These are phyloP conservation scores for Piper betle DNA, from an alignment of 164 flowering plant genomes.

Conservation along the genomic window DNA sequence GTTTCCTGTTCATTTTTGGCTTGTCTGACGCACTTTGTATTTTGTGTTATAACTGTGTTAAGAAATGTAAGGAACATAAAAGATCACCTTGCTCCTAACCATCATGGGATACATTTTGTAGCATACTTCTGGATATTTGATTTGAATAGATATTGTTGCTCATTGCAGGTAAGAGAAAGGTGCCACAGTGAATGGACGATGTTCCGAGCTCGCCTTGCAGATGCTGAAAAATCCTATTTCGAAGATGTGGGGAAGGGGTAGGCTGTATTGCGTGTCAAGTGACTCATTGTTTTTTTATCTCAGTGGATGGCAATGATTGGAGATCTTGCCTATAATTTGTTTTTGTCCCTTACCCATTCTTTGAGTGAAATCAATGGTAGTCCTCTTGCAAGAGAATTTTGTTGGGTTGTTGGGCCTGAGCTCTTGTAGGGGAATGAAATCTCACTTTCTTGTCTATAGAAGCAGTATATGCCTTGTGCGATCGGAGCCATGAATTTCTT, in stretches of 20 bases:
- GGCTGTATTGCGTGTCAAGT: background rate
- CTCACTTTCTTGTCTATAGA: constrained; percentile 18
- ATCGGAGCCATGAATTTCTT: background rate
- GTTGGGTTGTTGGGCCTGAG: background rate
- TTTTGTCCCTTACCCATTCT: background rate
- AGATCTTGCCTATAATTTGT: background rate
- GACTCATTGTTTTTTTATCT: background rate
- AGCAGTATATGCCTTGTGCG: background rate
- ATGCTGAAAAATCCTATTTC: constrained; percentile 56
- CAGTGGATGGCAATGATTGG: background rate
- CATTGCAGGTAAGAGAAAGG: constrained; percentile 63
- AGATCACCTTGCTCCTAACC: background rate
- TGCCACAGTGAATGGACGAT: constrained; percentile 75
- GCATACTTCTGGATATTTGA: background rate
- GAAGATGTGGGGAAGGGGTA: constrained; percentile 22
- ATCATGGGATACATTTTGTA: background rate
- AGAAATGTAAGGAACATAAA: background rate
- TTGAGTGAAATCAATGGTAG: constrained; percentile 11
- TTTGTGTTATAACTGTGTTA: background rate
- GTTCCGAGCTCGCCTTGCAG: constrained; percentile 56
- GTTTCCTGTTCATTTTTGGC: too few species aligned
- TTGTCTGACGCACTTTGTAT: background rate
- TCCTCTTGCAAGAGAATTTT: background rate
- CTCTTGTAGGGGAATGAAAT: constrained; percentile 8
- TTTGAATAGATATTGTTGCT: background rate